A percentile compares a stretch with the other conserved stretches of the same genome.
Conservation (phyloP, 2,329 filamentous ascomycete species). For the Alternaria viburni region DNA sequence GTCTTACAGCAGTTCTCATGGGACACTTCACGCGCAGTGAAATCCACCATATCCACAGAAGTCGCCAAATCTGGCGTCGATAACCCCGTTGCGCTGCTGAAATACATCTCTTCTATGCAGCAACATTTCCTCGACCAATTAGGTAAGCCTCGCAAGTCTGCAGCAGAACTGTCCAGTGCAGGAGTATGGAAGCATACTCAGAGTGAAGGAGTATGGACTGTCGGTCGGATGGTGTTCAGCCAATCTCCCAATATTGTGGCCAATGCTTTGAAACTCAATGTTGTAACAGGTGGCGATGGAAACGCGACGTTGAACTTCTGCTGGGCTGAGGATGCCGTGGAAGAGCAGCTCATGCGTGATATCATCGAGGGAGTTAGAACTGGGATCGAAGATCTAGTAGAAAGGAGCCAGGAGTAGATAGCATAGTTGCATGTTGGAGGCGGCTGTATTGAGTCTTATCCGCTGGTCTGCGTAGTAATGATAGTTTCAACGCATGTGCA, state of each 20-base stretch:
- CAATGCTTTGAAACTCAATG: slow-evolving; percentile 48
- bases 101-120: slow-evolving; percentile 50
- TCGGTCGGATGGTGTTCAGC: slow-evolving; percentile 54
- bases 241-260: slow-evolving; percentile 52
- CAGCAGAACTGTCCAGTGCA: slow-evolving; percentile 57
- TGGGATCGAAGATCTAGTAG: neutral
- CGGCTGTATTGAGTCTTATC: neutral
- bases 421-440: neutral
- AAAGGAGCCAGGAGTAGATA: neutral
- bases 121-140: slow-evolving; percentile 47
- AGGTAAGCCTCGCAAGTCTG: slow-evolving; percentile 47
- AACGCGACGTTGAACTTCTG: slow-evolving; percentile 50
- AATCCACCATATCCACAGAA: slow-evolving; percentile 16
- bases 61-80: slow-evolving; percentile 37
- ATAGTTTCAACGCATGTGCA: neutral
- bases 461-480: neutral
- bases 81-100: slow-evolving; percentile 47
- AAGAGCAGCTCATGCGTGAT: slow-evolving; percentile 29
- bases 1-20: slow-evolving; percentile 24
- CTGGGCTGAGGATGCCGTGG: slow-evolving; percentile 51
- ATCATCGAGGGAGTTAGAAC: slow-evolving; percentile 17
- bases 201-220: slow-evolving; percentile 21
- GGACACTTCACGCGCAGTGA: slow-evolving; percentile 24
- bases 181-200: slow-evolving; percentile 42
- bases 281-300: slow-evolving; percentile 54